Base-by-base conservation (phyloP, 1,284 basidiomycete species). In the Pisolithus thermaeus region DNA sequence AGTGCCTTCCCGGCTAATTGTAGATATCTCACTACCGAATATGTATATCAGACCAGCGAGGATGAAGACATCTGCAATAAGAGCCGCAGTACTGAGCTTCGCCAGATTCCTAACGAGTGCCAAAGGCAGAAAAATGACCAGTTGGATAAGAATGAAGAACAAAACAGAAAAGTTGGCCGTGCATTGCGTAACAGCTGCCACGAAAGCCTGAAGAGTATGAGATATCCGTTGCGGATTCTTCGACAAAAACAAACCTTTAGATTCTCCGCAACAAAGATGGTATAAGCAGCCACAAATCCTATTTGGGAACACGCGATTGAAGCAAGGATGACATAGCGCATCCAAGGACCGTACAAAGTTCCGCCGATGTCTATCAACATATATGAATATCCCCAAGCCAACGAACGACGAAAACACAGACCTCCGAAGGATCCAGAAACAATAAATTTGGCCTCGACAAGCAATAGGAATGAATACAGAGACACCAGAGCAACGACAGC, bases 21-120 rank as follows among this genome's bases (percentile, higher is more conserved):
- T 74, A 0, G 72, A 71, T 47, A 88, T 73, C 68, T 97, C 94
- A 63, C 84, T 89, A 12, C 84, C 76, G 53, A 90, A 92, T 54
- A 95, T 92, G 65, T 94, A 95, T 41, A 93, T 62, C 51, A 95
- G 72, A 3, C 97, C 96, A 23, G 90, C 80, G 9, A 99, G 76
- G 64, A 99, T 99, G 73, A 99, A 99, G 2, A 76, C 93, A 66
- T 99, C 97, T 3, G 97, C 97, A 22, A 98, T 70, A 39, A 99
- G 80, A 0, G 94, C 97, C 0, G 94, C 91, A 1, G 87, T 87
- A 59, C 92, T 95, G 35, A 99, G 77, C 70, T 97, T 97, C 25
- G 93, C 90, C 18, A 97, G 77, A 68, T 95, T 92, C 27, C 94
- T 81, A 49, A 97, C 78, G 59, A 97, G 83, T 8, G 84, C 87